Conservation (phyloP, 306 rosid genomes). For the Betula pendula region DNA sequence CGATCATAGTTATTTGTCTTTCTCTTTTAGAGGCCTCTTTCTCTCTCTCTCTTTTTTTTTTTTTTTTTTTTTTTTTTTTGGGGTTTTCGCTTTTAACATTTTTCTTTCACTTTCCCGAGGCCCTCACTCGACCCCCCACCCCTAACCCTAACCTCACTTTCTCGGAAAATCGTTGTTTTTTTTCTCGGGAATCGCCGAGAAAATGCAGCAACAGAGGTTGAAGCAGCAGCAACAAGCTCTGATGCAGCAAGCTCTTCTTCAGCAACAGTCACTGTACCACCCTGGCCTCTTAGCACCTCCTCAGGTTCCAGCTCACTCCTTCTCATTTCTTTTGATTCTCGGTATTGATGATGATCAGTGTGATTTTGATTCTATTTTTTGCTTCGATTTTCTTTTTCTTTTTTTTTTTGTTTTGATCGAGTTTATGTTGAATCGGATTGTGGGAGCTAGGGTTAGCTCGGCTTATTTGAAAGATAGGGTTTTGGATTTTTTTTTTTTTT, state of each 20-base stretch:
- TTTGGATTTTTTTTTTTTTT: background rate
- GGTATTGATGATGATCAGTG: background rate
- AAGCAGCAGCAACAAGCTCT: conserved; percentile 98
- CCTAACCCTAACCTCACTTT: conserved; percentile 70
- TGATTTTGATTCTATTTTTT: background rate
- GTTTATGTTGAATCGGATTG: conserved; percentile 3
- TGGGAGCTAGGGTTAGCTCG: conserved; percentile 25
- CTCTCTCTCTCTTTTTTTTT: background rate
- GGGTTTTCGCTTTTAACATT: background rate
- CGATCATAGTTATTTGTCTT: rapidly evolving
- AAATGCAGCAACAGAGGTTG: conserved; percentile 97
- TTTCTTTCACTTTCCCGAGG: conserved; percentile 25
- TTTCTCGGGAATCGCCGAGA: conserved; percentile 32
- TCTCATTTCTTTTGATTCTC: background rate
- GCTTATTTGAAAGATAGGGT: background rate
- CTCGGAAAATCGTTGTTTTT: conserved; percentile 28
- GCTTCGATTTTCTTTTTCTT: background rate
- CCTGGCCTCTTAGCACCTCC: conserved; percentile 97
- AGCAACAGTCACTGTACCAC: conserved; percentile 94
- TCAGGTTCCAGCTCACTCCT: conserved; percentile 59
- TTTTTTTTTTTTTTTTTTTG: background rate
- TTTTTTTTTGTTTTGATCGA: background rate
- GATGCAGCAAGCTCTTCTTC: conserved; percentile 98
- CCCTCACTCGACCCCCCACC: conserved; percentile 26
- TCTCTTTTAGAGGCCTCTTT: background rate